phyloP scores from a whole-genome alignment of 257 asterid genomes.

The Nicotiana benthamiana region DNA sequence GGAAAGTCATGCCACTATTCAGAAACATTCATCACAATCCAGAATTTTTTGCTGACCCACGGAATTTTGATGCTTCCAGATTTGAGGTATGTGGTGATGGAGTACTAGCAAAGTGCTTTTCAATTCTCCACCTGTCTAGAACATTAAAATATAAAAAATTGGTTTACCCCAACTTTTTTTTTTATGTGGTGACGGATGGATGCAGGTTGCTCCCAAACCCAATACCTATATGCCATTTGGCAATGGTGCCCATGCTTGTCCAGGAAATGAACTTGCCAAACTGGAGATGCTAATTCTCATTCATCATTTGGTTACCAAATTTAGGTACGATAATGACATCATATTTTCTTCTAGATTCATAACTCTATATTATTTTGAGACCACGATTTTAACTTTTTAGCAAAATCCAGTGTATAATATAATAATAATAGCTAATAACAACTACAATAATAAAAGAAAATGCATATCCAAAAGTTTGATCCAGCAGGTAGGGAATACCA shows the following conservation, averaged over 20 bases:
- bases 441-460: not conserved
- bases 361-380: not conserved
- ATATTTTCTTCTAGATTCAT: not conserved
- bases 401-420: not conserved
- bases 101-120: not conserved
- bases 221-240: conserved; percentile 93
- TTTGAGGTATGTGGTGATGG: conserved; percentile 49
- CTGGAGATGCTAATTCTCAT: conserved; percentile 63
- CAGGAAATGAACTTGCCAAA: conserved; percentile 86
- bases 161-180: not conserved
- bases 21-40: conserved; percentile 91
- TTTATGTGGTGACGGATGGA: conserved; percentile 23
- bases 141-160: not conserved
- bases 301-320: conserved; percentile 60
- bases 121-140: conserved; percentile 19
- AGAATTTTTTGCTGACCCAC: conserved; percentile 65
- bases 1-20: conserved; percentile 96
- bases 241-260: conserved; percentile 84
- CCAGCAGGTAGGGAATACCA: not conserved
- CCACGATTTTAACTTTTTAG: not conserved
- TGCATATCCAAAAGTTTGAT: not conserved
- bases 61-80: conserved; percentile 63
- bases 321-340: conserved; percentile 36
- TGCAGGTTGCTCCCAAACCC: conserved; percentile 67
- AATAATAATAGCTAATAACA: not conserved